Conservation (phyloP, 2,329 filamentous ascomycete species). For the Dichotomopilus funicola region DNA sequence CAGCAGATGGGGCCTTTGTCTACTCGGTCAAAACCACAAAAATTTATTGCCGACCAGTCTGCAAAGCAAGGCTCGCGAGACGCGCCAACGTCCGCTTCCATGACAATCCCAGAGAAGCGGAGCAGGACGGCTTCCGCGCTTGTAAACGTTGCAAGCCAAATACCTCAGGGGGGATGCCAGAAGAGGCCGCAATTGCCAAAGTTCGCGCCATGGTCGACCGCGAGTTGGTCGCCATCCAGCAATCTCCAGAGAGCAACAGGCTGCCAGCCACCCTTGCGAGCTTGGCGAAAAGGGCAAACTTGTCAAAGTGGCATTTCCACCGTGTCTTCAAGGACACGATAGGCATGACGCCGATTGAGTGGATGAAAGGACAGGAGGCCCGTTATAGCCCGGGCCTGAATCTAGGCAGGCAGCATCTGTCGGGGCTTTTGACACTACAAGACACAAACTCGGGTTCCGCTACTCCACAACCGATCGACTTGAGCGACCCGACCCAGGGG, state of each 20-base stretch:
- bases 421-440: too few relatives aligned
- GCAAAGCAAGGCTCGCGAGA: background rate
- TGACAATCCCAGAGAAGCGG: background rate
- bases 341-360: background rate
- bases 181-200: background rate
- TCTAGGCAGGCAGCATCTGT: too few relatives aligned
- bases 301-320: background rate
- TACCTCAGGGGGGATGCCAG: background rate
- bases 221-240: background rate
- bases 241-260: background rate
- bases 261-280: background rate
- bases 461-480: too few relatives aligned
- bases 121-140: background rate
- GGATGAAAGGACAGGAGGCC: too few relatives aligned
- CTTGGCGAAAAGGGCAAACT: background rate
- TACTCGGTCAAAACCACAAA: conserved; percentile 1
- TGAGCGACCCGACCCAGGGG: too few relatives aligned
- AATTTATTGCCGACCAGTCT: conserved; percentile 3
- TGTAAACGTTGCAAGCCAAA: conserved; percentile 4
- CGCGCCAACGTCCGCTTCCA: conserved; percentile 4
- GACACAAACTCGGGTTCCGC: too few relatives aligned
- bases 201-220: background rate
- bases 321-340: background rate
- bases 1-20: background rate
- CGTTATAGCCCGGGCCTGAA: too few relatives aligned